Conservation (phyloP, 148 eudicot genomes). For the Camellia japonica region DNA sequence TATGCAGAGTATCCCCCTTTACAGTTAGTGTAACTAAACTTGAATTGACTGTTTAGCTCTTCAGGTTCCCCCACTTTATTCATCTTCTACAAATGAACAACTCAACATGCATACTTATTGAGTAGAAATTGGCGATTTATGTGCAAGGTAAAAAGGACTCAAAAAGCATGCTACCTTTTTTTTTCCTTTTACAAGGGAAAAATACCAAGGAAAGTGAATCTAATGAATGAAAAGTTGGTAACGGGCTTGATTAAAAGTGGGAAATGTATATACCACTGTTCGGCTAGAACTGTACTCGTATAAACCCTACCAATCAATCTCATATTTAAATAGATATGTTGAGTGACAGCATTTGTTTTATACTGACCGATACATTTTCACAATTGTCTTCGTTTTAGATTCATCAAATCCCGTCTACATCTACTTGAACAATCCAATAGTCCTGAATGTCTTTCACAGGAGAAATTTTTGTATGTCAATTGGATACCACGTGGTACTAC, state of each 20-base stretch:
- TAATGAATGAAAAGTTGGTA: neutral
- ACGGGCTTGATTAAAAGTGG: neutral
- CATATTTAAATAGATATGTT: no score
- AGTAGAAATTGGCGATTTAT: neutral
- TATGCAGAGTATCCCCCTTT: neutral
- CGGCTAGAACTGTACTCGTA: neutral
- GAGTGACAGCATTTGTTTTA: no score
- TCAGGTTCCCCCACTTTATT: neutral
- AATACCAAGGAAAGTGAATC: neutral
- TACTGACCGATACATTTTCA: no score
- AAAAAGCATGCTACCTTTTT: neutral
- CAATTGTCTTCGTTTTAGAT: no score
- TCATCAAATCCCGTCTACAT: no score
- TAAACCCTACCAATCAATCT: no score
- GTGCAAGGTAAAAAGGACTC: neutral
- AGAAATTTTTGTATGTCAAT: no score
- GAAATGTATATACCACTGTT: neutral
- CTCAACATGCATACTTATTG: neutral
- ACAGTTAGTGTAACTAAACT: neutral
- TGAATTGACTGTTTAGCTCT: neutral
- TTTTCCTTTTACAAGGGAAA: neutral
- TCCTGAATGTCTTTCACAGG: no score
- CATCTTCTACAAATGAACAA: neutral
- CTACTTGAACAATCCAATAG: no score
- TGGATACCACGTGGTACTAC: no score